Evolutionary conservation across 331 rosid species (phyloP).

Genomic region (Acacia concinna): DNA sequence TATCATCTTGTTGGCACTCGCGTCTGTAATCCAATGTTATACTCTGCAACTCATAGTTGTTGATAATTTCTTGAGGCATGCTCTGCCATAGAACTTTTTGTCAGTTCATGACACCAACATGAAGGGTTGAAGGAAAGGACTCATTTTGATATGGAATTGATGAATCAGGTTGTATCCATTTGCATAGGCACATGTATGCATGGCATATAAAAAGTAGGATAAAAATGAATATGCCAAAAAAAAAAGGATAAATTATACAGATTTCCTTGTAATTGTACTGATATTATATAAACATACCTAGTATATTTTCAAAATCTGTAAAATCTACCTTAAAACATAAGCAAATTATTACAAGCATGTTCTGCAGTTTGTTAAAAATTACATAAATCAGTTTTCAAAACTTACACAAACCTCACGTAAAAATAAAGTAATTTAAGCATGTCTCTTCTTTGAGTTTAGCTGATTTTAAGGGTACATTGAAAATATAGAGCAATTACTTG

Average conservation of each 20-base stretch:
- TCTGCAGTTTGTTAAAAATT: not conserved
- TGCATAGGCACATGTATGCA: not conserved
- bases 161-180: not conserved
- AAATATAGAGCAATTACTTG: not conserved
- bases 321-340: not conserved
- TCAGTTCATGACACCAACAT: conserved; percentile 23
- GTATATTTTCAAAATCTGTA: not conserved
- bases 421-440: not conserved
- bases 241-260: not conserved
- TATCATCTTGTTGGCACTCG: conserved; percentile 80
- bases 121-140: not conserved
- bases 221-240: not conserved
- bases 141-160: not conserved
- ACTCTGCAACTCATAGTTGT: conserved; percentile 77
- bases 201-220: not conserved
- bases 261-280: not conserved
- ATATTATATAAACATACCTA: not conserved
- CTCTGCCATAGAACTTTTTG: conserved; percentile 52
- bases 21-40: conserved; percentile 96
- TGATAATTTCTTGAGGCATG: conserved; percentile 92
- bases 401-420: not conserved
- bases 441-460: not conserved
- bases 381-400: not conserved
- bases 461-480: not conserved
- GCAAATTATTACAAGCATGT: not conserved